Evolutionary conservation across 805 yeast species (phyloP), one percentile per base, ranked within the genome.

Genomic region (Saturnispora mendoncae): DNA sequence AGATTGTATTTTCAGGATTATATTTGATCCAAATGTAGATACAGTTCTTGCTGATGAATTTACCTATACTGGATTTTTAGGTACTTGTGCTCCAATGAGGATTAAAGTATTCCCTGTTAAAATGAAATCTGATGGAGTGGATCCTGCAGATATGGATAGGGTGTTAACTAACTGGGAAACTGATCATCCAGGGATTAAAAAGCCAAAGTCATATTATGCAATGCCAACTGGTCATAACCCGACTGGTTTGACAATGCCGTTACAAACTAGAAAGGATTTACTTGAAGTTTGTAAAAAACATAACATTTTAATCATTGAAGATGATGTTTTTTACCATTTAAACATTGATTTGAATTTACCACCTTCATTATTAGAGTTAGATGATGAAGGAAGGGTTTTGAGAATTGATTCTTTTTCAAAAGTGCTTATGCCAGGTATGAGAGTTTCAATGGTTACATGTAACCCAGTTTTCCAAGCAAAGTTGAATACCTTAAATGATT

Each of bases 171-270:
- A 72, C 56, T 88, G 97, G 97, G 69, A 69, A 10, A 72, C 66
- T 43, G 69, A 60, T 53, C 62, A 66, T 64, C 48, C 6, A 32
- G 39, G 30, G 6, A 20, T n/a, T 8, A 64, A 48, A 21, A 71
- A 65, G 52, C 87, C 87, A 45, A 75, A 68, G 48, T 58, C 76
- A 23, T 61, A 78, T 42, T 84, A 84, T 62, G 72, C 84, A 10
- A 79, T 83, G 57, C 77, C 84, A 33, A 77, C 85, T 10, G 94
- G 94, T 36, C 94, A 84, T 59, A 84, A 84, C 63, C 95, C 95
- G 38, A 78, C 87, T 13, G 94, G 94, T 7, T 69, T 80, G 14
- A 73, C 81, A 4, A 74, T 80, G 57, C 64, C 78, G 26, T 51
- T 56, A 4, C 74, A 72, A 47, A 68, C 86, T 52, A 73, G 87